These are phyloP conservation scores for Penicillium arizonense DNA, from an alignment of 495 filamentous ascomycete genomes.

Conservation along the genomic window DNA sequence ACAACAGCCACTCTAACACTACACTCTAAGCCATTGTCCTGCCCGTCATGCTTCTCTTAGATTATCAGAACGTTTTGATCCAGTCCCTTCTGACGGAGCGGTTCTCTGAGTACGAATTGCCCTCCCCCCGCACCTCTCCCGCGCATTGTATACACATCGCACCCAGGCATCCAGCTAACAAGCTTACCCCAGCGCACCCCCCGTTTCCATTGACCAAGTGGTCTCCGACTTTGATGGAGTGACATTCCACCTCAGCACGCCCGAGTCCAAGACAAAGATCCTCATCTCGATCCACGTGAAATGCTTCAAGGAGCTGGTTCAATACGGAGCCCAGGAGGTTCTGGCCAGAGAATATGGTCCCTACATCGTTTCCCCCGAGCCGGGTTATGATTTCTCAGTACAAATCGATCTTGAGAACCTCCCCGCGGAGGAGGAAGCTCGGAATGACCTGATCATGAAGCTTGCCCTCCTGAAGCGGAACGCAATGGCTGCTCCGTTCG, in stretches of 20 bases:
- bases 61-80: constrained; percentile 98
- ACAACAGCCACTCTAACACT: constrained; percentile 17
- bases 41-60: constrained; percentile 85
- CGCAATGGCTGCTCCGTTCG: constrained; percentile 96
- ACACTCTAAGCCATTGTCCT: constrained; percentile 11
- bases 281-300: constrained; percentile 89
- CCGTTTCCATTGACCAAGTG: constrained; percentile 89
- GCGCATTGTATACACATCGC: constrained; percentile 25
- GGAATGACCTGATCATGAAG: constrained; percentile 80
- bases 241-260: constrained; percentile 95
- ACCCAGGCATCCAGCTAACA: constrained; percentile 33
- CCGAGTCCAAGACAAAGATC: constrained; percentile 87
- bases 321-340: constrained; percentile 88
- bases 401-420: constrained; percentile 83
- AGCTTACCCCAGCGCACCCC: constrained; percentile 61
- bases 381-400: constrained; percentile 92
- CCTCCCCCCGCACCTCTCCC: constrained; percentile 15
- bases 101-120: constrained; percentile 71
- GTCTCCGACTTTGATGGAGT: constrained; percentile 98
- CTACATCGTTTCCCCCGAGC: constrained; percentile 84
- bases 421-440: constrained; percentile 73
- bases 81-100: constrained; percentile 93
- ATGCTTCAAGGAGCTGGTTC: constrained; percentile 87
- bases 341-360: constrained; percentile 91
- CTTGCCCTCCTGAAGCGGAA: constrained; percentile 92